Evolutionary conservation across 139 green algal species (phyloP), one percentile per base, ranked within the genome.

Genomic region (Mychonastes homosphaera): DNA sequence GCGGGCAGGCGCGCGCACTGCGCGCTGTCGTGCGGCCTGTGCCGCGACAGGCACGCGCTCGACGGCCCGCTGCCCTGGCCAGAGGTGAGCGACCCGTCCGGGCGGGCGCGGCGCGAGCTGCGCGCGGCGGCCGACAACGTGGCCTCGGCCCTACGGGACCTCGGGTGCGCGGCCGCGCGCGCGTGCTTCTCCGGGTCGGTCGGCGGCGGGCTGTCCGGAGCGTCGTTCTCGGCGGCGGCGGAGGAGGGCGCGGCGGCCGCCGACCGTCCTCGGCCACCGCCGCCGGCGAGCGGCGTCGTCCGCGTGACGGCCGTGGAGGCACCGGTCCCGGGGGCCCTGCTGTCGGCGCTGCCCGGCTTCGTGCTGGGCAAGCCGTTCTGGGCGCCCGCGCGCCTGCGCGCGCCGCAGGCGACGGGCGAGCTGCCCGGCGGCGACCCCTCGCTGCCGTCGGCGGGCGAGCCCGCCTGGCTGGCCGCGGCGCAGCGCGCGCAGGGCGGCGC

Each of bases 311-410:
- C 0, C 32, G 43, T 1, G 43, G 39, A 29, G 40, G 43, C 43
- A 63, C 26, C 3, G 54, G 33, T 21, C 55, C 55, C 5, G 56
- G 35, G 2, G 8, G 28, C 18, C 13, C 12, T 49, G 4, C 43
- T 45, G 28, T n/a, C 26, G 28, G 33, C 16, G 2, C 15, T 16
- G 15, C 50, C 21, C 60, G 65, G 58, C 24, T 73, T 73, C 54
- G 65, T 67, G 16, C 65, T 73, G 52, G 65, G 65, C 4, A 67
- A 63, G 45, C 65, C 65, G 13, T 73, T 63, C 35, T 73, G 45
- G 35, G 58, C 18, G 16, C 19, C 45, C 3, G 43, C 56, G 4
- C 32, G 39, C 1, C 13, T 44, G 0, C 7, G 29, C 19, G 32
- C 33, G 28, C 18, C 44, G 29, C 40, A 27, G 4, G 4, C 47